Base-by-base conservation (phyloP, 257 asterid species). In the Solanum paucissectum region DNA sequence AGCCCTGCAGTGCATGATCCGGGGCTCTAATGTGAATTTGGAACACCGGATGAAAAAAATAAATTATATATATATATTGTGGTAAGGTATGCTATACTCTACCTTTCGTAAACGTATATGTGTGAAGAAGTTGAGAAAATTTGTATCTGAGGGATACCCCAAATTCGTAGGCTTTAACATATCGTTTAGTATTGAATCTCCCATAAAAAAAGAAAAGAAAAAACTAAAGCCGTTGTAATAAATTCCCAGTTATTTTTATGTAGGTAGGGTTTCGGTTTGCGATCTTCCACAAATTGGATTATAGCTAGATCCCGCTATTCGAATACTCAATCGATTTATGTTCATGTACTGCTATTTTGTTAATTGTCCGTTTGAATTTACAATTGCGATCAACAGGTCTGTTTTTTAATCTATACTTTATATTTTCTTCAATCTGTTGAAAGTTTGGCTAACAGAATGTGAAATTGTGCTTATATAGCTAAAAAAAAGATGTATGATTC, bases 241-340 rank as follows among this genome's bases (percentile, higher is more conserved):
- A 74, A 66, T 77, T 89, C 11, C 86, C 34, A 46, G 2, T 79
- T 62, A 25, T 44, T 46, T 83, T 64, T 42, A 25, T 18, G 69
- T 46, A 18, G 52, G 25, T 88, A 83, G 92, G 91, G 90, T 86
- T 86, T 88, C 88, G 40, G 69, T 82, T 86, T 81, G 40, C 83
- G 58, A 76, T 62, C 72, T 90, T 42, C 8, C 84, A 27, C 66
- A 16, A 20, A 64, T 79, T 84, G 27, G 46, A 66, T 82, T 75
- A 77, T 10, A n/a, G 34, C 64, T 18, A 18, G 64, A 55, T 55
- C 64, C 58, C 29, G 13, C 62, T 23, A n/a, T 76, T n/a, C 34
- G 13, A 40, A 38, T 76, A 76, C 60, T n/a, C 23, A 12, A n/a
- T 25, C 84, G 25, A 25, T 79, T 44, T 12, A 38, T 76, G 64